Evolutionary conservation across 2,329 filamentous ascomycete species (phyloP), one percentile per base, ranked within the genome.

Genomic region (Tolypocladium inflatum): DNA sequence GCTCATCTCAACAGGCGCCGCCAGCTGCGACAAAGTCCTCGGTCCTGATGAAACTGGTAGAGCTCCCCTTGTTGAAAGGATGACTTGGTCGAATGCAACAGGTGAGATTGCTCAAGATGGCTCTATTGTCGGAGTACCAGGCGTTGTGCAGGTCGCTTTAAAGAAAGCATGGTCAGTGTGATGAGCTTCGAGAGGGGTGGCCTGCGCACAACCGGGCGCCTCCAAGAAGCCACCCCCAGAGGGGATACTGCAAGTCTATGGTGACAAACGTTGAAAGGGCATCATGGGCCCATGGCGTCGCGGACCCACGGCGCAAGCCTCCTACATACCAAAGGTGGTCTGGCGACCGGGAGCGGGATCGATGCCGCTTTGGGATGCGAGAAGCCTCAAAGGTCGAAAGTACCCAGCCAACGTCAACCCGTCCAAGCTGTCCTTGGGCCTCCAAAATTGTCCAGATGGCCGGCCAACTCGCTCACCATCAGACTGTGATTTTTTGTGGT

Each of bases 101-200:
- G 7, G 19, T 19, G 52, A 39, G 21, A 30, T 54, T 21, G 2
- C 15, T 54, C 11, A 30, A 30, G 5, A 45, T 19, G 23, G 13
- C 10, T 1, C 3, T 6, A 7, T 55, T 43, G 54, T 69, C 65
- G 54, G 69, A 73, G 54, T 62, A 64, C 55, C 6, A 70, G 58
- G 30, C 8, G 30, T 33, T 33, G 30, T 33, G 6, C 30, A 33
- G 30, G 8, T 33, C 30, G 30, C 30, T n/a, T n/a, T 33, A 33
- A 33, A 33, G 30, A 33, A 33, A 33, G 30, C 30, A 33, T 7
- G 30, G 30, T 33, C 30, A 33, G 30, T 33, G 6, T 33, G 30
- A 33, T 7, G 30, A 7, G 30, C 26, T 33, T 33, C 30, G 30
- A 33, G 30, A 33, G 30, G 26, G 26, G 26, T 30, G n/a, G n/a